Evolutionary conservation across 306 rosid species (phyloP), one percentile per base, ranked within the genome.

Genomic region (Quercus gilva): DNA sequence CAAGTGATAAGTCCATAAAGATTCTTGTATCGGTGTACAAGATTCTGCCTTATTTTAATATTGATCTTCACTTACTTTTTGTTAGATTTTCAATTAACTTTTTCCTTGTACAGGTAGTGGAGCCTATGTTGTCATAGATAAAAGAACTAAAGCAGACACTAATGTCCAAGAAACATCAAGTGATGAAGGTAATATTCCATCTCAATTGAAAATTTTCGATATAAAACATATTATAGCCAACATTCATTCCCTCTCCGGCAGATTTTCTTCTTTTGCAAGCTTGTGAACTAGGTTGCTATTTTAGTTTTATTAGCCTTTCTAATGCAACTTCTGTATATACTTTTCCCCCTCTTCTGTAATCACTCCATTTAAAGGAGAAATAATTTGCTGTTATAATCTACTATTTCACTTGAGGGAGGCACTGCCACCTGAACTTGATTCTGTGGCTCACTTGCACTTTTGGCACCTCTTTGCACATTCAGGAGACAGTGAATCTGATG

Each of bases 111-210:
- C 88, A 94, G 99, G 97, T 84, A 76, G 90, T 81, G 95, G 97
- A 88, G 88, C 91, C 65, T 94, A 92, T 72, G 97, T 92, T 76
- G 95, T 94, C 85, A 92, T 94, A 79, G 99, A 95, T 79, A 90
- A 90, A 83, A 91, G 98, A 86, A 86, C 86, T 18, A 90, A 85
- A 85, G 78, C 78, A 43, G 92, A 87, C 64, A 75, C 79, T 71
- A 86, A 89, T 80, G 85, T 88, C 83, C 97, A 81, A 68, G 97
- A 84, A 21, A 84, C 95, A 58, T 91, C 97, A 19, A 89, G 92
- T 49, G 96, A 95, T 52, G 98, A 91, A 83, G 97, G 97, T 92
- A 85, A 84, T 69, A 69, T 73, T 76, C 37, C 81, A 58, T 75
- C 72, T 8, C 19, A 68, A 35, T 68, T 31, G 6, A 33, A n/a